A percentile compares a stretch with the other conserved stretches of the same genome.
Evolutionary conservation across 2,329 filamentous ascomycete genomes (phyloP).

Genomic region (Fusarium robinianum): DNA sequence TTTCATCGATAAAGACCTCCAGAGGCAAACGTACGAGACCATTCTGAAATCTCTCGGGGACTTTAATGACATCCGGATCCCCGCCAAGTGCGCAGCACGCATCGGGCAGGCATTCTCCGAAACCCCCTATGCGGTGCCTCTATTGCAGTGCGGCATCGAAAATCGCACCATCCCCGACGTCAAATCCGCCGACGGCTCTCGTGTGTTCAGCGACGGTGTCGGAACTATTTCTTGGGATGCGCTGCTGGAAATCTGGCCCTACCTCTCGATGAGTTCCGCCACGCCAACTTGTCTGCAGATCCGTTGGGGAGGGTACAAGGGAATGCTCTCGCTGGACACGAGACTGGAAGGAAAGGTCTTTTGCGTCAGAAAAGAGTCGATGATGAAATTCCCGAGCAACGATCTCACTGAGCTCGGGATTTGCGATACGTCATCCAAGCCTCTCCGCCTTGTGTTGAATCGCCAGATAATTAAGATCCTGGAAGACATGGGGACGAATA

Average conservation of each 20-base stretch:
- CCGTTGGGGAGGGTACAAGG: conserved; percentile 74
- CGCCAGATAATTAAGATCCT: conserved; percentile 84
- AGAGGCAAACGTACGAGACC: conserved; percentile 43
- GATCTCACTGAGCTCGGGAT: conserved; percentile 66
- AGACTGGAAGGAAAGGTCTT: conserved; percentile 62
- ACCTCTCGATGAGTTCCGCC: conserved; percentile 52
- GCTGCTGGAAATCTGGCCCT: conserved; percentile 62
- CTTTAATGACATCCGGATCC: conserved; percentile 55
- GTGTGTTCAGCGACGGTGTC: conserved; percentile 79
- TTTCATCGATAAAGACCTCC: conserved; percentile 45
- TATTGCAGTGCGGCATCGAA: conserved; percentile 46
- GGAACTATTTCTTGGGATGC: conserved; percentile 71
- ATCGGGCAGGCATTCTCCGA: conserved; percentile 75
- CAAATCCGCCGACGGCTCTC: conserved; percentile 49
- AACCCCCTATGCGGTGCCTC: conserved; percentile 65
- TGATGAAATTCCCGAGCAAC: conserved; percentile 74
- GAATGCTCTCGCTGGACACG: conserved; percentile 74
- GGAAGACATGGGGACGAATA: conserved; percentile 71
- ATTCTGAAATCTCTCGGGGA: conserved; percentile 57
- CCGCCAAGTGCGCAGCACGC: conserved; percentile 61
- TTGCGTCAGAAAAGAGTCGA: conserved; percentile 67
- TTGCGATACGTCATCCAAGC: conserved; percentile 69
- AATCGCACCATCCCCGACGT: conserved; percentile 54
- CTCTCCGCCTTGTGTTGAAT: conserved; percentile 73
- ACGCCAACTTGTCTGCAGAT: conserved; percentile 74